Base-by-base conservation (phyloP, 805 yeast species). In the Candida corydali region DNA sequence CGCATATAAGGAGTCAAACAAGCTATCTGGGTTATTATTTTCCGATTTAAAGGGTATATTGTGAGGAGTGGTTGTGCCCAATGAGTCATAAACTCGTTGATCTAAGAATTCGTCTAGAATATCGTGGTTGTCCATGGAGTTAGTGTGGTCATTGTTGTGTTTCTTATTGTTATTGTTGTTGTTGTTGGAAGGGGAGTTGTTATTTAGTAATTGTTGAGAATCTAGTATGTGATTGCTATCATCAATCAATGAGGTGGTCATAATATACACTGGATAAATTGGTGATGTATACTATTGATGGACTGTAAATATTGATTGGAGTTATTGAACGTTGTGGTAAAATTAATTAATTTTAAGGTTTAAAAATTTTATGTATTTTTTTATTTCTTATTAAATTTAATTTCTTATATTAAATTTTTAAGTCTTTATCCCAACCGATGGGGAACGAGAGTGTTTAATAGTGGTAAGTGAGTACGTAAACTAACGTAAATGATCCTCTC, bases 31-130 rank as follows among this genome's bases (percentile, higher is more conserved):
- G 14, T 37, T 25, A 8, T 20, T 29, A 20, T 26, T 12, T 11
- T 37, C 38, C 8, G 26, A 10, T 15, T 19, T 15, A 19, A 26
- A n/a, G 9, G 16, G 26, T 4, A 24, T 22, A 18, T 25, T 32
- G 3, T 15, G 15, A 4, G 49, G 49, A 11, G 47, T 39, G 17
- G 29, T 43, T 11, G 40, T 38, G 7, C 47, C 50, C 17, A 45
- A 37, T 2, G 49, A 40, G 26, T 73, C 77, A 41, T 70, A 74
- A 8, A 74, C 70, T 37, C 78, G 55, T 44, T 73, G 70, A 48
- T 75, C 79, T 36, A 75, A 57, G 38, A 75, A 75, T 49, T 78
- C 83, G 46, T 75, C 80, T 30, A 78, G 50, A 24, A 78, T 64
- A 42, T 78, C 82, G 20, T 36, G 30, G 26, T 16, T 17, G n/a